A percentile compares a stretch with the other conserved stretches of the same genome.
These are phyloP conservation scores for Mycena polygramma DNA, from an alignment of 768 basidiomycete species.

Conservation along the genomic window DNA sequence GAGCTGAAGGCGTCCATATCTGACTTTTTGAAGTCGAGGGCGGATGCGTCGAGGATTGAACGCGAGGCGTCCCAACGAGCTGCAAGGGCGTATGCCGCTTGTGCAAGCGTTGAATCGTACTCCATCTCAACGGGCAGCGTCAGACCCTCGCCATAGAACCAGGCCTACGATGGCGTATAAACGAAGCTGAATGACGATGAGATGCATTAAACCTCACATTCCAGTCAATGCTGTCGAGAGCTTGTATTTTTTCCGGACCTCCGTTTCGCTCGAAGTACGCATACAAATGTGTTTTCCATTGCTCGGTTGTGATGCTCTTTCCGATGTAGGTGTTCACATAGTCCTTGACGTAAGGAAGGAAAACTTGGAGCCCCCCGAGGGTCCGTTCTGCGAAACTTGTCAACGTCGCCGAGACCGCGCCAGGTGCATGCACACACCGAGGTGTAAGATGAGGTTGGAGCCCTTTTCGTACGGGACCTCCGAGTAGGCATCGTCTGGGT, in stretches of 20 bases:
- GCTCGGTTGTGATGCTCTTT: constrained; percentile 83
- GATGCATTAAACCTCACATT: constrained; percentile 60
- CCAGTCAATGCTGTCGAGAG: constrained; percentile 82
- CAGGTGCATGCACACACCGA: constrained; percentile 61
- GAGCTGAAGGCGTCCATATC: constrained; percentile 79
- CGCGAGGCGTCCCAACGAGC: constrained; percentile 80
- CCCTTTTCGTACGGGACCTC: constrained; percentile 91
- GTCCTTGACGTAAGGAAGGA: constrained; percentile 86
- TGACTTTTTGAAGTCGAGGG: constrained; percentile 65
- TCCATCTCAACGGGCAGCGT: constrained; percentile 80
- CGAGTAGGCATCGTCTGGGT: constrained; percentile 83
- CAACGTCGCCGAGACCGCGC: constrained; percentile 1
- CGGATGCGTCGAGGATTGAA: constrained; percentile 51
- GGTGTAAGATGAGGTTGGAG: constrained; percentile 86
- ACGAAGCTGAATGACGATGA: background rate
- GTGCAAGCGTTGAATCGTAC: constrained; percentile 81
- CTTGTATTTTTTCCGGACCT: constrained; percentile 70
- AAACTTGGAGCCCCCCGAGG: constrained; percentile 85
- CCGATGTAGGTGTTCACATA: constrained; percentile 88
- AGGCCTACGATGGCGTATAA: constrained; percentile 60
- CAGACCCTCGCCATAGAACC: constrained; percentile 86
- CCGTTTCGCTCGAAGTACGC: constrained; percentile 73
- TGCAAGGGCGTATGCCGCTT: constrained; percentile 79
- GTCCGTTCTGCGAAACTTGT: constrained; percentile 63
- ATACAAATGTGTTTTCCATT: constrained; percentile 89